Percentiles rank a stretch among this genome's conserved stretches.
Conservation (phyloP, 2,329 filamentous ascomycete species). For the Pseudohalonectria lignicola region DNA sequence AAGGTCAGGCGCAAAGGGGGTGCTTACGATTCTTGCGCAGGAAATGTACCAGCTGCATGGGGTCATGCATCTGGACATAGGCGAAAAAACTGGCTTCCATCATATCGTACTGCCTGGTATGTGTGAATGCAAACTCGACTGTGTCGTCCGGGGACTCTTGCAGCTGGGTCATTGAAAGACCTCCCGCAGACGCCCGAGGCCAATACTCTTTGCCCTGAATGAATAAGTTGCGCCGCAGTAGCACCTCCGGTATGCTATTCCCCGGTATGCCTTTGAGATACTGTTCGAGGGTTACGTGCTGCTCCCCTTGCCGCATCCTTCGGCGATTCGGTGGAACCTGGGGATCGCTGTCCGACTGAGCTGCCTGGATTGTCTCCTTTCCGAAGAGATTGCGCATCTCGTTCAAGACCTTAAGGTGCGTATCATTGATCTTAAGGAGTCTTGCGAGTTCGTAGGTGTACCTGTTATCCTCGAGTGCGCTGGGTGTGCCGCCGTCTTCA, state of each 20-base stretch:
- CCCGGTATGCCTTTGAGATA: conserved; percentile 34
- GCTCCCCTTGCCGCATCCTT: neutral
- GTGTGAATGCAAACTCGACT: conserved; percentile 66
- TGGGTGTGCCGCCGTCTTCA: conserved; percentile 1
- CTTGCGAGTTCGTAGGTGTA: conserved; percentile 13
- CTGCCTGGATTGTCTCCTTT: conserved; percentile 44
- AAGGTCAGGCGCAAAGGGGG: too few relatives aligned
- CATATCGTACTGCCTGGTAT: conserved; percentile 62
- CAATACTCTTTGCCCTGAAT: conserved; percentile 81
- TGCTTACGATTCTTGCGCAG: conserved; percentile 57
- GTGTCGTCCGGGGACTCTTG: conserved; percentile 31
- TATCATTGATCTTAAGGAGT: conserved; percentile 43
- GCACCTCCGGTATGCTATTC: conserved; percentile 58
- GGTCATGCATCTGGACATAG: conserved; percentile 75
- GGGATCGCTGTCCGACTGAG: conserved; percentile 9
- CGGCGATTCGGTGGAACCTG: neutral
- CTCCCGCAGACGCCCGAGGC: conserved; percentile 69
- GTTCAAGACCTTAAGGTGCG: conserved; percentile 74
- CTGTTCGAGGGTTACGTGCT: conserved; percentile 1
- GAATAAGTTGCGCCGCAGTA: conserved; percentile 69
- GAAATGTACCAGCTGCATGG: conserved; percentile 68
- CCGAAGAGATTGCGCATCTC: conserved; percentile 68
- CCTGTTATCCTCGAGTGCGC: conserved; percentile 6
- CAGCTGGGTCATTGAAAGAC: conserved; percentile 66
- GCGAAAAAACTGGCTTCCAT: conserved; percentile 67